Percentiles rank a stretch among this genome's conserved stretches.
Conservation (phyloP, 1,284 basidiomycete genomes). For the Ceratobasidium sp. region DNA sequence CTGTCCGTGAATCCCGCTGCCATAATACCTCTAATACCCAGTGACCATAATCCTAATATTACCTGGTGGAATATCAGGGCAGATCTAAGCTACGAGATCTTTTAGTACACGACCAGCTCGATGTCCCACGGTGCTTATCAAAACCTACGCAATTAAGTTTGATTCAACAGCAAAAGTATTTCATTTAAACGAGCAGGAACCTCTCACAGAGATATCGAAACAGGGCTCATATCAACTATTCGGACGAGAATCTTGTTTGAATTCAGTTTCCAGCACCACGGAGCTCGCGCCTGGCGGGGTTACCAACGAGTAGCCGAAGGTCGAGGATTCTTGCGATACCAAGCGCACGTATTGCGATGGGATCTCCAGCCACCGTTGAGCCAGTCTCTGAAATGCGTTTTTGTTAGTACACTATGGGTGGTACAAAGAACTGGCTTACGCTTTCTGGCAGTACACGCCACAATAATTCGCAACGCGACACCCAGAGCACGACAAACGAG, state of each 20-base stretch:
- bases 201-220: too few relatives aligned
- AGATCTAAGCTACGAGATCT: not conserved
- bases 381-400: not conserved
- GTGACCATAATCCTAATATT: too few relatives aligned
- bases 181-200: too few relatives aligned
- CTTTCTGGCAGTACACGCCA: not conserved
- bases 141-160: too few relatives aligned
- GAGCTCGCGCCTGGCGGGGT: not conserved
- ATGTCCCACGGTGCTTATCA: too few relatives aligned
- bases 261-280: not conserved
- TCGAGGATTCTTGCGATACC: not conserved
- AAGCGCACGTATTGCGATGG: not conserved
- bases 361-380: constrained; percentile 3
- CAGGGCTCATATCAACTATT: too few relatives aligned
- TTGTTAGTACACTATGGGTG: not conserved
- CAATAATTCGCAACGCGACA: constrained; percentile 2
- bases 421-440: not conserved
- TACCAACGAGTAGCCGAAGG: constrained; percentile 18
- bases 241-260: too few relatives aligned
- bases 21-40: too few relatives aligned
- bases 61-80: too few relatives aligned
- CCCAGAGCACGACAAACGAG: not conserved
- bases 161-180: too few relatives aligned
- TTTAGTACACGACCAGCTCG: not conserved
- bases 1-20: too few relatives aligned